Conservation (phyloP, 2,329 filamentous ascomycete species). For the Cladosporium sp. region DNA sequence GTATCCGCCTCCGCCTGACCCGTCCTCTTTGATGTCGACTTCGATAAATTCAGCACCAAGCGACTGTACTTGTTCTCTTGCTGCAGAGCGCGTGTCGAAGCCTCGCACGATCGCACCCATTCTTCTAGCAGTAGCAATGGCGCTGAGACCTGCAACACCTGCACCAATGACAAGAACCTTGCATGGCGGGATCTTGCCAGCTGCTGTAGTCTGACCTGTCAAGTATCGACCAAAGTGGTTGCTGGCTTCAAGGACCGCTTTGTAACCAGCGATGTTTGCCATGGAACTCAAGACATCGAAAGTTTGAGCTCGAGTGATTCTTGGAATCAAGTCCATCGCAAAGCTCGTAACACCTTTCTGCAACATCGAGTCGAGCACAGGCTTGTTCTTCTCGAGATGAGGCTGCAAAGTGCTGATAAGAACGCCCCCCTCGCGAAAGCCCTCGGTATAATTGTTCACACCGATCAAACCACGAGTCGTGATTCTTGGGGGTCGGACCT, state of each 20-base stretch:
- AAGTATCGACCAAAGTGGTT: constrained; percentile 86
- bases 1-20: constrained; percentile 76
- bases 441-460: constrained; percentile 61
- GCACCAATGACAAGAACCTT: constrained; percentile 89
- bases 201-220: constrained; percentile 85
- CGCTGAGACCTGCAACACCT: constrained; percentile 81
- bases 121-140: constrained; percentile 79
- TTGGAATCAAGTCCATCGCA: constrained; percentile 89
- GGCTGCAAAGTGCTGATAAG: constrained; percentile 82
- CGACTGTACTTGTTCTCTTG: constrained; percentile 83
- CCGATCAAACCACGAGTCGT: constrained; percentile 32
- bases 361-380: constrained; percentile 69
- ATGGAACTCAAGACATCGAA: constrained; percentile 86
- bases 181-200: constrained; percentile 83
- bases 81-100: constrained; percentile 86
- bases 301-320: constrained; percentile 81
- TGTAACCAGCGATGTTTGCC: constrained; percentile 93
- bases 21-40: constrained; percentile 79
- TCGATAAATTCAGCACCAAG: constrained; percentile 87
- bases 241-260: constrained; percentile 82
- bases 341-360: constrained; percentile 69
- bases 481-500: constrained; percentile 70
- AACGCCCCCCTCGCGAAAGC: constrained; percentile 65
- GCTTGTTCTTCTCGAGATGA: constrained; percentile 62
- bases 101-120: constrained; percentile 86